Conservation (phyloP, 1,284 basidiomycete species). For the Malassezia pachydermatis region DNA sequence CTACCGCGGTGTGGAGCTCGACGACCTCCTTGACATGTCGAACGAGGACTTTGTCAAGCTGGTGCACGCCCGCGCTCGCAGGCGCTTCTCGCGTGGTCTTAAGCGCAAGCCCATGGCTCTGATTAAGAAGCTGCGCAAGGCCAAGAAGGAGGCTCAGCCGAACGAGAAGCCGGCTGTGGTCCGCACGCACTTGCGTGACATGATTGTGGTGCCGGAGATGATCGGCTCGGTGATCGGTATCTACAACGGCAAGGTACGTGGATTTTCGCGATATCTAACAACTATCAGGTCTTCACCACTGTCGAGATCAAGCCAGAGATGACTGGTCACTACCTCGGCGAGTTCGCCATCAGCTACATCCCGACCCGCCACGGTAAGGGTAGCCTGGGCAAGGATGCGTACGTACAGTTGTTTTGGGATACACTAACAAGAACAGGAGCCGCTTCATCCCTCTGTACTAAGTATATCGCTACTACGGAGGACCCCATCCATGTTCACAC, state of each 20-base stretch:
- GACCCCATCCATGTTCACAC: slow-evolving; percentile 1
- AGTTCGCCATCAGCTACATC: slow-evolving; percentile 76
- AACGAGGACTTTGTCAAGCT: slow-evolving; percentile 71
- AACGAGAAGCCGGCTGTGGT: slow-evolving; percentile 98
- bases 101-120: slow-evolving; percentile 97
- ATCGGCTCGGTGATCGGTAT: slow-evolving; percentile 61
- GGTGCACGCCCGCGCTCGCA: slow-evolving; percentile 94
- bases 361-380: slow-evolving; percentile 84
- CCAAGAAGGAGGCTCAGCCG: slow-evolving; percentile 94
- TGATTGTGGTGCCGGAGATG: slow-evolving; percentile 99
- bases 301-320: slow-evolving; percentile 90
- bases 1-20: slow-evolving; percentile 79
- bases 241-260: slow-evolving; percentile 84
- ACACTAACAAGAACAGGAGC: slow-evolving; percentile 14
- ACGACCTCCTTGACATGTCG: slow-evolving; percentile 88
- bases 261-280: neutral
- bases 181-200: slow-evolving; percentile 98
- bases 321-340: slow-evolving; percentile 92
- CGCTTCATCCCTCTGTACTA: slow-evolving; percentile 23
- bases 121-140: slow-evolving; percentile 98
- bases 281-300: slow-evolving; percentile 35
- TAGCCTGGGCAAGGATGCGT: slow-evolving; percentile 20
- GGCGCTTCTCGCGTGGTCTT: slow-evolving; percentile 96
- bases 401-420: slow-evolving; percentile 2
- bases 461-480: slow-evolving; percentile 6